These are phyloP conservation scores for Dimargaris verticillata DNA, from an alignment of 192 early-diverging fungal genomes.

Conservation along the genomic window DNA sequence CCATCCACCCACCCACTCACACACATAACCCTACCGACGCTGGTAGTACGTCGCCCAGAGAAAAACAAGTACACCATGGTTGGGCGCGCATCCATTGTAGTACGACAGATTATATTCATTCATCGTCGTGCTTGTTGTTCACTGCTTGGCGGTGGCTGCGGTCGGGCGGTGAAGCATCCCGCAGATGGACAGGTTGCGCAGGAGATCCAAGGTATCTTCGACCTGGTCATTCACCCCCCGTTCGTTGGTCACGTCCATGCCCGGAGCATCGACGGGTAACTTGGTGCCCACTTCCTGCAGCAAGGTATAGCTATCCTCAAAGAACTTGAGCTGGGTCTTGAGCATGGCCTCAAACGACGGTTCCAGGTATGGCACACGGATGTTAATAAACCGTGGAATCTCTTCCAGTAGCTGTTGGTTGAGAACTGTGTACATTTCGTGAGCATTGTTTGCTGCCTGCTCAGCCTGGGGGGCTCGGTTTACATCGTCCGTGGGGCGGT, in stretches of 20 bases:
- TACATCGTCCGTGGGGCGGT: constrained; percentile 26
- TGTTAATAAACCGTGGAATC: constrained; percentile 77
- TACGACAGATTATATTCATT: no score
- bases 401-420: constrained; percentile 70
- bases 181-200: constrained; percentile 84
- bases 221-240: constrained; percentile 46
- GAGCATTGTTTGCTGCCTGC: constrained; percentile 53
- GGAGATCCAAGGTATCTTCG: constrained; percentile 69
- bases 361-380: constrained; percentile 78
- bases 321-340: constrained; percentile 84
- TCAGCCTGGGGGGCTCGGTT: constrained; percentile 43
- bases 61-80: no score
- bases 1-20: not conserved
- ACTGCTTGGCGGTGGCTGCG: no score
- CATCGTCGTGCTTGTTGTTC: no score
- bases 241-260: constrained; percentile 30
- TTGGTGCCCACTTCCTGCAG: constrained; percentile 46
- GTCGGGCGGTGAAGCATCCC: constrained; percentile 22
- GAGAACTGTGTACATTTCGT: constrained; percentile 61
- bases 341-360: constrained; percentile 94
- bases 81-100: no score
- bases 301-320: constrained; percentile 58
- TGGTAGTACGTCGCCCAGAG: not conserved
- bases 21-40: no score
- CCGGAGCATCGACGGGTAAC: constrained; percentile 24